phyloP scores from a whole-genome alignment of 23 red algal species.

The Gracilaria vermiculophylla region DNA sequence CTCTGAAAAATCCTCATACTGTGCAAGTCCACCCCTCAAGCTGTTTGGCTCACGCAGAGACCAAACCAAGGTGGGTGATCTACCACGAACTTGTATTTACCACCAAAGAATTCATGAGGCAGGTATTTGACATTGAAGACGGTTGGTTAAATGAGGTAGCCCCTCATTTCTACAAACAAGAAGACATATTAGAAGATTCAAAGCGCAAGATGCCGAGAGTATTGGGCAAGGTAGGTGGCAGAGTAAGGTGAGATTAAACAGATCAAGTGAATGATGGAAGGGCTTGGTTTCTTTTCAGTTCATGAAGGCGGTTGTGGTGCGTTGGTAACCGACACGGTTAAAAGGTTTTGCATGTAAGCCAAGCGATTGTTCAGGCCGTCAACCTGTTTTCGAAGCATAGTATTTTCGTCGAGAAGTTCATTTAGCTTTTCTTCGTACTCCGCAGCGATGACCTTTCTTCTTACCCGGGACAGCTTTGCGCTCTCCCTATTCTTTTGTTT shows the following conservation, averaged over 20 bases:
- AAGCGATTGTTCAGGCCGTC: conserved; percentile 49
- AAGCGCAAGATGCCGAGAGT: conserved; percentile 66
- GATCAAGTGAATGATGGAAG: not conserved
- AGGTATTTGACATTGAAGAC: conserved; percentile 81
- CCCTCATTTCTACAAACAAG: conserved; percentile 66
- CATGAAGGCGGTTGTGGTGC: not conserved
- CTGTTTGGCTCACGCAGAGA: conserved; percentile 62
- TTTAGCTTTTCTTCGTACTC: conserved; percentile 59
- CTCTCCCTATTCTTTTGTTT: conserved; percentile 72
- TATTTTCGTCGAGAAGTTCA: conserved; percentile 44
- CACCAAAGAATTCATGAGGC: conserved; percentile 83
- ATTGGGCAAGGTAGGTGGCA: conserved; percentile 26
- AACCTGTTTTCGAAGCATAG: conserved; percentile 41
- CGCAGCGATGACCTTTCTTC: conserved; percentile 61
- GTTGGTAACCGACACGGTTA: conserved; percentile 53
- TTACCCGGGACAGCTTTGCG: conserved; percentile 59
- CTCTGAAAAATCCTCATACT: conserved; percentile 73
- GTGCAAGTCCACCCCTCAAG: conserved; percentile 92
- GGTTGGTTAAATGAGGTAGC: conserved; percentile 82
- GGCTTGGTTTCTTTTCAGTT: not conserved
- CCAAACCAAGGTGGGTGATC: conserved; percentile 72
- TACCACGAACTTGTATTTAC: conserved; percentile 93
- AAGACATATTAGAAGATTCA: conserved; percentile 73
- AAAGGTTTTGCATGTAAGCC: conserved; percentile 52
- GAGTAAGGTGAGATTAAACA: conserved; percentile 8